These are phyloP conservation scores for Aspergillus tanneri DNA, from an alignment of 2,329 filamentous ascomycete genomes.

Conservation along the genomic window DNA sequence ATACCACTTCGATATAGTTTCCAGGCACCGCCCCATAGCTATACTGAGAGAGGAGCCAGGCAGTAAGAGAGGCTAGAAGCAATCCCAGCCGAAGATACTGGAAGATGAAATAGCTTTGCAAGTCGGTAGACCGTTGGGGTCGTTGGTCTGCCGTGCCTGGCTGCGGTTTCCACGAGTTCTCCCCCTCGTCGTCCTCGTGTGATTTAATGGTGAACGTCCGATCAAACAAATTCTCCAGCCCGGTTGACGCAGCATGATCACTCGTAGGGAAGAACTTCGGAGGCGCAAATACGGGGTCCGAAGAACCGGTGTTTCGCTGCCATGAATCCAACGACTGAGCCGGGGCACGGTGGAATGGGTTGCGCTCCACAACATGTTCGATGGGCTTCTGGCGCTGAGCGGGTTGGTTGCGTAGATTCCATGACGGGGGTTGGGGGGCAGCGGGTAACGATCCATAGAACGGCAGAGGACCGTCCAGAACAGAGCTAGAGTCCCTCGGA, in stretches of 20 bases:
- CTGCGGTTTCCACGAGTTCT: constrained; percentile 21
- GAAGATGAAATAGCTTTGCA: constrained; percentile 23
- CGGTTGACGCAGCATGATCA: constrained; percentile 45
- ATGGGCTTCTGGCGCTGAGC: constrained; percentile 32
- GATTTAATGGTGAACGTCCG: constrained; percentile 43
- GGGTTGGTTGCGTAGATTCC: constrained; percentile 38
- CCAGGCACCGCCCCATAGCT: constrained; percentile 32
- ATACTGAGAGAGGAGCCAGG: constrained; percentile 37
- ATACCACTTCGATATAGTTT: constrained; percentile 39
- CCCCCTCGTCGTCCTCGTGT: constrained; percentile 27
- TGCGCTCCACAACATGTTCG: constrained; percentile 36
- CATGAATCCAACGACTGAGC: constrained; percentile 24
- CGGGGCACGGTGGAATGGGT: constrained; percentile 39
- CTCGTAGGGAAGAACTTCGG: constrained; percentile 48
- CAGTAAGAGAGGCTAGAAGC: constrained; percentile 29
- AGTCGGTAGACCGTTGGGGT: constrained; percentile 7
- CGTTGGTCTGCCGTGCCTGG: constrained; percentile 6
- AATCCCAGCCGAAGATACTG: constrained; percentile 33
- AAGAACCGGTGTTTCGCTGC: constrained; percentile 16
- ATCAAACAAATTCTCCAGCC: constrained; percentile 49
- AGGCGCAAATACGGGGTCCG: constrained; percentile 41
- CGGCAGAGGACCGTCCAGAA: constrained; percentile 38
- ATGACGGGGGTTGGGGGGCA: constrained; percentile 41
- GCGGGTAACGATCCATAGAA: constrained; percentile 46
- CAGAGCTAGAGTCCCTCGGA: constrained; percentile 29